A percentile compares a stretch with the other conserved stretches of the same genome.
phyloP scores from a whole-genome alignment of 306 rosid species.

The Spatholobus suberectus region DNA sequence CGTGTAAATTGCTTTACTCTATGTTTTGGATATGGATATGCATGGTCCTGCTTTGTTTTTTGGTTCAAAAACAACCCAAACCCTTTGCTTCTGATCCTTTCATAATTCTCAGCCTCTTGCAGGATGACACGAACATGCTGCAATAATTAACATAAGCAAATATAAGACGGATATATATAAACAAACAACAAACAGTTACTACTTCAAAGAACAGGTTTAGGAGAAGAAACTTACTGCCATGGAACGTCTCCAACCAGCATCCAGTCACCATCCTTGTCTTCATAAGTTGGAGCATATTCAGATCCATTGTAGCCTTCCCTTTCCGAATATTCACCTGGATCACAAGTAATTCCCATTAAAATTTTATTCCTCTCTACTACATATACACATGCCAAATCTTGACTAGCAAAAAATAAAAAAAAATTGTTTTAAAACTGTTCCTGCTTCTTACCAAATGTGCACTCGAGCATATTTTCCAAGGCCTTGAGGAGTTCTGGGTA shows the following conservation, averaged over 20 bases:
- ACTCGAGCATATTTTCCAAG: slow-evolving; percentile 69
- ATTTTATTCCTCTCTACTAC: background rate
- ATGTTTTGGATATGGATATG: background rate
- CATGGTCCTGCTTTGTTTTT: background rate
- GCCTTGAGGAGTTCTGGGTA: slow-evolving; percentile 73
- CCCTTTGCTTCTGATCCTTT: slow-evolving; percentile 77
- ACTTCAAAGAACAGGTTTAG: background rate
- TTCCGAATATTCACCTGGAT: slow-evolving; percentile 70
- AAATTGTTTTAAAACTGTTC: background rate
- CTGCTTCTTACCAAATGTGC: slow-evolving; percentile 64
- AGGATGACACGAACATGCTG: slow-evolving; percentile 74
- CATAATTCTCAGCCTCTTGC: slow-evolving; percentile 71
- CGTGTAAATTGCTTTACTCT: slow-evolving; percentile 12
- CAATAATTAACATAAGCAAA: slow-evolving; percentile 16
- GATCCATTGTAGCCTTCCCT: slow-evolving; percentile 74
- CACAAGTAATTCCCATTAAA: background rate
- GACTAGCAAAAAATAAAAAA: background rate
- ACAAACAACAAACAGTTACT: background rate
- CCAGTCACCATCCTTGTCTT: slow-evolving; percentile 95
- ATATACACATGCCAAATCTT: background rate
- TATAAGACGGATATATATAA: slow-evolving; percentile 14
- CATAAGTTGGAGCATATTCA: slow-evolving; percentile 78
- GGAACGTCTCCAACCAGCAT: slow-evolving; percentile 98
- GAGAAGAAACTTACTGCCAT: slow-evolving; percentile 64
- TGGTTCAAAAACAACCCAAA: slow-evolving; percentile 46